Evolutionary conservation across 768 basidiomycete species (phyloP).

Genomic region (Trametes coccinea): DNA sequence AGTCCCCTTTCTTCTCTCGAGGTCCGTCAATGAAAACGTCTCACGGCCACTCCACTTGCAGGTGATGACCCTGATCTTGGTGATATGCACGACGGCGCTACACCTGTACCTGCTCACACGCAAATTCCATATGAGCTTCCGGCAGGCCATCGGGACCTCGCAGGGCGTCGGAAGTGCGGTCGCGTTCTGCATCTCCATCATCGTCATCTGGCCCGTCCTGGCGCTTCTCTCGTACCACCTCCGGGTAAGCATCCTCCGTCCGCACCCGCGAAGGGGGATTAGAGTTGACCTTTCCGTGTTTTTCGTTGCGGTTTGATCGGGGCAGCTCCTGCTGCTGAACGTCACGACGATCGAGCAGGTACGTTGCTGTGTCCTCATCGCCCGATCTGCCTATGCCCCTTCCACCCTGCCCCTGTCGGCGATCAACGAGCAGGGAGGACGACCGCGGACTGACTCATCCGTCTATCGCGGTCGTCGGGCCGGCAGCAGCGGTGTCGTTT

Average conservation of each 20-base stretch:
- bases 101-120: constrained; percentile 73
- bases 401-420: constrained; percentile 15
- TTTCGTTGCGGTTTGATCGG: constrained; percentile 3
- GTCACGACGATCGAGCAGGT: constrained; percentile 97
- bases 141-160: constrained; percentile 40
- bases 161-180: constrained; percentile 77
- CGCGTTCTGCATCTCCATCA: constrained; percentile 68
- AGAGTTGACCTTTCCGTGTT: constrained; percentile 8
- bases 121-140: constrained; percentile 47
- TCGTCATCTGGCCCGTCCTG: constrained; percentile 80
- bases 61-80: constrained; percentile 72
- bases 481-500: not conserved
- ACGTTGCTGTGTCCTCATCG: constrained; percentile 31
- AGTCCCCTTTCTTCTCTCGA: constrained; percentile 1
- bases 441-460: constrained; percentile 5
- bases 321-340: constrained; percentile 77
- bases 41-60: constrained; percentile 33
- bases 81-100: constrained; percentile 81
- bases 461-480: not conserved
- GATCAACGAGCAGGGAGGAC: constrained; percentile 8
- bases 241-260: constrained; percentile 56
- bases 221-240: constrained; percentile 84
- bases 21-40: constrained; percentile 14
- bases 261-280: not conserved
- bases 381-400: constrained; percentile 22